These are phyloP conservation scores for Saturnispora besseyi DNA, from an alignment of 805 yeast genomes.

Conservation along the genomic window DNA sequence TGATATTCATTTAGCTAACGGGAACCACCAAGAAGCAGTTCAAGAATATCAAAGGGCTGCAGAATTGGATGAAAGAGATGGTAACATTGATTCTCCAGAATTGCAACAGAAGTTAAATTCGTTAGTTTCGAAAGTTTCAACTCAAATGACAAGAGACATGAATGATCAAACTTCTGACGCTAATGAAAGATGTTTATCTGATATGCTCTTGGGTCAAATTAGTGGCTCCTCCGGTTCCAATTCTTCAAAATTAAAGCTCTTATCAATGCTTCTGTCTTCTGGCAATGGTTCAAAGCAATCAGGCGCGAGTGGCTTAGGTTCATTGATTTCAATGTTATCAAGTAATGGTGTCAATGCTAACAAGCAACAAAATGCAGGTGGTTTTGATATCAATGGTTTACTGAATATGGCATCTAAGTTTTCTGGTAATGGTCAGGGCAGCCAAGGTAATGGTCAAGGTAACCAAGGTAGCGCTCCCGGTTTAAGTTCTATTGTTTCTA, in stretches of 20 bases:
- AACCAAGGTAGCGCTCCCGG: slow-evolving; percentile 9
- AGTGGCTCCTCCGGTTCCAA: slow-evolving; percentile 21
- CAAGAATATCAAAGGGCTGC: slow-evolving; percentile 25
- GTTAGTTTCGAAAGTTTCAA: slow-evolving; percentile 18
- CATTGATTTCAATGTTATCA: slow-evolving; percentile 20
- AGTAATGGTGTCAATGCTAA: slow-evolving; percentile 20
- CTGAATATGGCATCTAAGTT: slow-evolving; percentile 11
- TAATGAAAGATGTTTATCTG: slow-evolving; percentile 25
- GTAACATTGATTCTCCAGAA: slow-evolving; percentile 26
- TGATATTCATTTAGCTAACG: slow-evolving; percentile 20
- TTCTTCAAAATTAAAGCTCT: slow-evolving; percentile 21
- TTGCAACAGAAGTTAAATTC: slow-evolving; percentile 22
- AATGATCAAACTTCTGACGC: slow-evolving; percentile 17
- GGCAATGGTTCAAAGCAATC: slow-evolving; percentile 9
- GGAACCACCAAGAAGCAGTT: slow-evolving; percentile 20
- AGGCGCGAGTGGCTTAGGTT: slow-evolving; percentile 16
- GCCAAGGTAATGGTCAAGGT: slow-evolving; percentile 3
- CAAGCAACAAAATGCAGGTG: slow-evolving; percentile 20
- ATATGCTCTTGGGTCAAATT: slow-evolving; percentile 22
- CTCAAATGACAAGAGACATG: slow-evolving; percentile 18
- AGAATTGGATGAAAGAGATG: slow-evolving; percentile 26
- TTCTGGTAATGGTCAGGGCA: not conserved
- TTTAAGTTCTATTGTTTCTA: slow-evolving; percentile 17
- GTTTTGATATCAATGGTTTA: slow-evolving; percentile 22
- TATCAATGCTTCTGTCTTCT: slow-evolving; percentile 18